Conservation (phyloP, 192 early-diverging fungal species). For the Entomortierella parvispora region DNA sequence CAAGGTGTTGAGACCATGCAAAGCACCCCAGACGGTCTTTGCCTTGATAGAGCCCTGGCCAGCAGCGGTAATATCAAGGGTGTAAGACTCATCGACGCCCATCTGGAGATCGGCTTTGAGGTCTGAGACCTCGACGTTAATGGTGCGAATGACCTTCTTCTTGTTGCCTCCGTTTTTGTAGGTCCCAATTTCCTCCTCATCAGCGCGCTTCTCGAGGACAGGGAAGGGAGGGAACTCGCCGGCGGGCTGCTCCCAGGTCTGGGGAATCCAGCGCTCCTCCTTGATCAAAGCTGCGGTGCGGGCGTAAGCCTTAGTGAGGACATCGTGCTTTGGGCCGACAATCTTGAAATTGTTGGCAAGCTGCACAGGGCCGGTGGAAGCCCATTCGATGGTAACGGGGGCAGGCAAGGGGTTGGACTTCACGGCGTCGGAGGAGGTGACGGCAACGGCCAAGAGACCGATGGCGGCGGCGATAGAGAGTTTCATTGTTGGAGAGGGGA, state of each 20-base stretch:
- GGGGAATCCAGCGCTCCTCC: constrained; percentile 59
- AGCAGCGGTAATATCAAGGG: constrained; percentile 64
- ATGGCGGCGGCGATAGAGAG: constrained; percentile 49
- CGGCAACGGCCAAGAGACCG: constrained; percentile 47
- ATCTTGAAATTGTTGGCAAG: constrained; percentile 38
- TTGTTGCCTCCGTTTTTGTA: neutral
- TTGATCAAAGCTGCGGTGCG: constrained; percentile 63
- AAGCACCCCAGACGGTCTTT: constrained; percentile 71
- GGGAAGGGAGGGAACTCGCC: constrained; percentile 50
- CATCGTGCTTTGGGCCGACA: constrained; percentile 24
- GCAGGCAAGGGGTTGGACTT: constrained; percentile 56
- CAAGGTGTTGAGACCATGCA: constrained; percentile 78
- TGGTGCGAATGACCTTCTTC: constrained; percentile 27
- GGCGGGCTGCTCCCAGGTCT: constrained; percentile 46
- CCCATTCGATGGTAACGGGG: constrained; percentile 49
- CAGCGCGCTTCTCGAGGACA: constrained; percentile 26
- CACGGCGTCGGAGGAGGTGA: constrained; percentile 43
- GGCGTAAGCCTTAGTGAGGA: constrained; percentile 56
- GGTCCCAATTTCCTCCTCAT: constrained; percentile 7
- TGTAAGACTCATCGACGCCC: constrained; percentile 78
- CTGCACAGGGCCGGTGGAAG: constrained; percentile 36
- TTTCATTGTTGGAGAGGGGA: constrained; percentile 18
- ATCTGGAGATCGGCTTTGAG: constrained; percentile 61
- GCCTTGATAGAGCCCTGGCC: constrained; percentile 66
- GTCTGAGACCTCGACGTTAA: constrained; percentile 60